Conservation (phyloP, 768 basidiomycete species). For the Agaricus blazei region DNA sequence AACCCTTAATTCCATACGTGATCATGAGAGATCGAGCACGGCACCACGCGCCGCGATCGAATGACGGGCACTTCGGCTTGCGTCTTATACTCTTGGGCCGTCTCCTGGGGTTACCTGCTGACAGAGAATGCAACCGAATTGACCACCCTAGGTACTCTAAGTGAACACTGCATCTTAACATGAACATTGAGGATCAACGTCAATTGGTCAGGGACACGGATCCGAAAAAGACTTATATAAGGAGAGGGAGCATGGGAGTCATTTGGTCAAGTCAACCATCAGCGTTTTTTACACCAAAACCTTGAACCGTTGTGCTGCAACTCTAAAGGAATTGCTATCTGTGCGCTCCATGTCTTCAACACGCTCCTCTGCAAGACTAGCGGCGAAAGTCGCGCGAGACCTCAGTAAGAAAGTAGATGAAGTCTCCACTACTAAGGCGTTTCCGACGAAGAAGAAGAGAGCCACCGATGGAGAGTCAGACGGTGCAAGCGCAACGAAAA, state of each 20-base stretch:
- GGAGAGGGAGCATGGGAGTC: background rate
- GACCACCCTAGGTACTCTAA: too few relatives aligned
- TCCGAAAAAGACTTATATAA: background rate
- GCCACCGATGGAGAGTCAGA: conserved; percentile 4
- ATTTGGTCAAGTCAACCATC: background rate
- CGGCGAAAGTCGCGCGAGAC: background rate
- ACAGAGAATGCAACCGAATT: too few relatives aligned
- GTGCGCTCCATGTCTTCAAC: conserved; percentile 25
- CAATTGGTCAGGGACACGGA: conserved; percentile 3
- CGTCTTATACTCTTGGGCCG: too few relatives aligned
- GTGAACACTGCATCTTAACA: background rate
- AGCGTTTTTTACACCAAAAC: background rate
- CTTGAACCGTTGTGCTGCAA: background rate
- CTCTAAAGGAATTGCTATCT: background rate
- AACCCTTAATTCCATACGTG: too few relatives aligned
- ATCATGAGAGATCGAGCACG: too few relatives aligned
- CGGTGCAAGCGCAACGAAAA: conserved; percentile 14
- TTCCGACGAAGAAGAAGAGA: conserved; percentile 20
- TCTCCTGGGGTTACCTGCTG: too few relatives aligned
- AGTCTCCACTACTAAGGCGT: conserved; percentile 3
- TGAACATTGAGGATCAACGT: background rate
- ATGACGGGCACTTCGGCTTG: too few relatives aligned
- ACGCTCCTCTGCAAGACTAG: conserved; percentile 26
- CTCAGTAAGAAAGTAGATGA: background rate
- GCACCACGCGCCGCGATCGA: too few relatives aligned